Percentiles rank a stretch among this genome's conserved stretches.
These are phyloP conservation scores for Cylindrotheca closterium DNA, from an alignment of 108 stramenopile species.

Conservation along the genomic window DNA sequence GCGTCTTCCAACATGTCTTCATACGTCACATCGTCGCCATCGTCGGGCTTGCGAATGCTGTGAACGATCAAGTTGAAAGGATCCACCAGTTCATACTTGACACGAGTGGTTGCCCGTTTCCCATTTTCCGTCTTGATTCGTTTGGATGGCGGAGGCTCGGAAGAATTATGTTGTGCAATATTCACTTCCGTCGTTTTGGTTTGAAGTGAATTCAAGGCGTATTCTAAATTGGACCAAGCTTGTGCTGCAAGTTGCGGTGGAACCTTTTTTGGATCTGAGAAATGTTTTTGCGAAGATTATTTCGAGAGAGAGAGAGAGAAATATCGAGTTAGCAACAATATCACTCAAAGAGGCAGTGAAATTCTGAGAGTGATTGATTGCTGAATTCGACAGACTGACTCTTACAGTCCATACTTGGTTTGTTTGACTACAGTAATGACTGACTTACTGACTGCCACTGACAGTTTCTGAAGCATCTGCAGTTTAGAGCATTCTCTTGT, in stretches of 20 bases:
- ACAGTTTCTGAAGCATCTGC: too few relatives aligned
- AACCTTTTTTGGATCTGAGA: not conserved
- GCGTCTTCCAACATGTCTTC: slow-evolving; percentile 25
- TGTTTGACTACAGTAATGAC: too few relatives aligned
- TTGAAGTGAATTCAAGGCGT: slow-evolving; percentile 8
- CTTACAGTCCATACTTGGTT: too few relatives aligned
- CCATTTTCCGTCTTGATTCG: slow-evolving; percentile 14
- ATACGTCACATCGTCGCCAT: slow-evolving; percentile 25
- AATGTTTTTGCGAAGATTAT: too few relatives aligned
- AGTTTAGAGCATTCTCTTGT: too few relatives aligned
- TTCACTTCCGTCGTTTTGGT: slow-evolving; percentile 1
- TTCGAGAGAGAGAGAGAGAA: not conserved
- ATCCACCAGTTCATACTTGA: slow-evolving; percentile 19
- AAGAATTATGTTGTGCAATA: not conserved
- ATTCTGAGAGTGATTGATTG: not conserved
- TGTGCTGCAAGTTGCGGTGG: slow-evolving; percentile 18
- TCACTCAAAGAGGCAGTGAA: not conserved
- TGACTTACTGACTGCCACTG: too few relatives aligned
- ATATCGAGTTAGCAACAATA: not conserved
- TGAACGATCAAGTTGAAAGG: slow-evolving; percentile 34
- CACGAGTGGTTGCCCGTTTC: not conserved
- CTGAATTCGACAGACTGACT: too few relatives aligned
- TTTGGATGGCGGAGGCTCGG: slow-evolving; percentile 5
- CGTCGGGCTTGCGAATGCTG: slow-evolving; percentile 26
- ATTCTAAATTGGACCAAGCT: slow-evolving; percentile 27